Conservation (phyloP, 148 eudicot genomes). For the Camellia lanceoleosa region DNA sequence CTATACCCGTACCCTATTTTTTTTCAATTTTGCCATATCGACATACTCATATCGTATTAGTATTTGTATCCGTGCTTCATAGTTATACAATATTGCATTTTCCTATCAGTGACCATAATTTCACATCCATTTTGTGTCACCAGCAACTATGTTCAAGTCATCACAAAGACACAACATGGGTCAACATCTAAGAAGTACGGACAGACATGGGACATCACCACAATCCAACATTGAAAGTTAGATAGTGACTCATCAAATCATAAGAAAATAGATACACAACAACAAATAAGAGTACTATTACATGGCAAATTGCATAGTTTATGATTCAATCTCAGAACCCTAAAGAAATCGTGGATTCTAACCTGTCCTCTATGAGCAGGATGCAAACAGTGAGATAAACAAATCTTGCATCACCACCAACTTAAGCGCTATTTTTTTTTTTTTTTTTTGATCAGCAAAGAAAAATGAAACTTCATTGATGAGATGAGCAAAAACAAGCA, state of each 20-base stretch:
- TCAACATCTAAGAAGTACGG: background rate
- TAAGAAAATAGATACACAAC: background rate
- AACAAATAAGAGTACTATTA: background rate
- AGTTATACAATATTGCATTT: no score
- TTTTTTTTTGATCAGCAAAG: no score
- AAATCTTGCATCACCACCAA: background rate
- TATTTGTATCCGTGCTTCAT: background rate
- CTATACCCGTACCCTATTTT: no score
- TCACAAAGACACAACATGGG: background rate
- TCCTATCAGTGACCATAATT: background rate
- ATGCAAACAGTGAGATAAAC: constrained; percentile 10
- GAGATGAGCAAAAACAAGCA: no score
- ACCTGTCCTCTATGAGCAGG: constrained; percentile 55
- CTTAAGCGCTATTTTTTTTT: no score
- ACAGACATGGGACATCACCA: background rate
- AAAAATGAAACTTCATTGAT: no score
- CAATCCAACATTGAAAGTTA: background rate
- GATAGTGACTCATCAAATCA: background rate
- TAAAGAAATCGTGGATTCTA: constrained; percentile 43
- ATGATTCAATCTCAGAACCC: constrained; percentile 43
- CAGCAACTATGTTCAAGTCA: background rate
- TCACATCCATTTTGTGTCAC: background rate
- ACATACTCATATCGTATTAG: no score
- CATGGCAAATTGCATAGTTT: no score
- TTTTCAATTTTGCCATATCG: no score